Evolutionary conservation across 768 basidiomycete genomes (phyloP), one percentile per base, ranked within the genome.

Genomic region (Tephrocybe sp.): DNA sequence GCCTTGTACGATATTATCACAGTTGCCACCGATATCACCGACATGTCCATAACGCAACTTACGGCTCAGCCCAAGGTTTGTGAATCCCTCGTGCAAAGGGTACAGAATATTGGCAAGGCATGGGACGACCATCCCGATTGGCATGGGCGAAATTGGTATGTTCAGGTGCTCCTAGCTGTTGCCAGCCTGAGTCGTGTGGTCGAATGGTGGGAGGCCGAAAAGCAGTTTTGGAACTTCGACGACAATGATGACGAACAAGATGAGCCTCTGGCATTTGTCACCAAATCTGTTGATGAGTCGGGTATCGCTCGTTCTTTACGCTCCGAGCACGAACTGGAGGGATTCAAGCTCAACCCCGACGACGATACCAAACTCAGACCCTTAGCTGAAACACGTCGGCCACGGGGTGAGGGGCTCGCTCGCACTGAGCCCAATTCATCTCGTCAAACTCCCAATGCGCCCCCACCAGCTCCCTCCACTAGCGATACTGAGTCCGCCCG

Each of bases 201-300:
- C 55, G 97, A 97, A 63, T 99, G 97, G 95, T 97, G 94, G 93
- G 94, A 97, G 68, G 97, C 97, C 10, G 95, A 98, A 73, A 94
- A 94, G 62, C 92, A 94, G 58, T 99, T 99, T 68, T 99, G 97
- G 97, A 97, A 97, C 61, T 98, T 97, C 64, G 90, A 94, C 62
- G 91, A 92, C 62, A 86, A 88, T 53, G 88, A 89, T 38, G 86
- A 91, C 51, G 92, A 93, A 59, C 84, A 88, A 63, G 88, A 91
- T 48, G 95, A 97, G 57, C 91, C 92, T 1, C 72, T 98, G 42
- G 82, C 86, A 57, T 98, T 98, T 61, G 92, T 98, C 47, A 86
- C 93, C 65, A 97, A 95, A 65, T 87, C 95, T 0, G 81, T 79
- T 16, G 86, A 85, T 30, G 89, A 91, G 25, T 69, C 59, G 31